Conservation (phyloP, 176 grass and related monocot genomes). For the Otatea glauca region DNA sequence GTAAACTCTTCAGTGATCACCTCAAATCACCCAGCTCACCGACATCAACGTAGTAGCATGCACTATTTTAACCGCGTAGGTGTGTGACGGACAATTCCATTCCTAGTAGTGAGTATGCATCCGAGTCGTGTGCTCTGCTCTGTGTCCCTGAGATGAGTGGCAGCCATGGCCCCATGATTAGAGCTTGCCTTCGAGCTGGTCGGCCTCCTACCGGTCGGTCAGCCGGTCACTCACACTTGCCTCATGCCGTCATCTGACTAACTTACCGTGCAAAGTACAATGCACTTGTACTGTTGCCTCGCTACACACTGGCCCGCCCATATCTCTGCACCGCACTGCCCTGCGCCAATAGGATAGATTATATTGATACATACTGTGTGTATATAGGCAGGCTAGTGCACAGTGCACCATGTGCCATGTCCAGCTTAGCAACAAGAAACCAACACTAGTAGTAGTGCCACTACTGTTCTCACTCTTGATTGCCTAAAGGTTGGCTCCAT, state of each 20-base stretch:
- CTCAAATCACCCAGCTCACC: no score
- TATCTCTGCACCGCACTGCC: neutral
- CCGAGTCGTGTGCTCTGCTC: neutral
- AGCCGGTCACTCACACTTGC: neutral
- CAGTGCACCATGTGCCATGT: conserved; percentile 38
- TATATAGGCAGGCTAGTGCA: neutral
- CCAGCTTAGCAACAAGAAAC: conserved; percentile 37
- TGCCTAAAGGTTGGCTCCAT: neutral
- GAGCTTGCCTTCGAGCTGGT: neutral
- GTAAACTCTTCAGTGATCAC: no score
- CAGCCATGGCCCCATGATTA: conserved; percentile 20
- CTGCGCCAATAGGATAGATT: neutral
- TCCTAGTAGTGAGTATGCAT: no score
- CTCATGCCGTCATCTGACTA: neutral
- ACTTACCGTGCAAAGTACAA: conserved; percentile 27
- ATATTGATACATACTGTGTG: neutral
- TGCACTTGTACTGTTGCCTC: conserved; percentile 27
- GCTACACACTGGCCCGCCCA: conserved; percentile 17
- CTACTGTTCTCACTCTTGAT: conserved; percentile 15
- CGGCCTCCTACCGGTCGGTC: no score
- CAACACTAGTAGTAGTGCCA: neutral
- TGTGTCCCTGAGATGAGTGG: neutral
- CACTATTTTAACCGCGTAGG: no score
- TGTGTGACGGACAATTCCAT: no score
- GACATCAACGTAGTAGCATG: no score